phyloP scores from a whole-genome alignment of 2,329 filamentous ascomycete species.

The Aspergillus jensenii region DNA sequence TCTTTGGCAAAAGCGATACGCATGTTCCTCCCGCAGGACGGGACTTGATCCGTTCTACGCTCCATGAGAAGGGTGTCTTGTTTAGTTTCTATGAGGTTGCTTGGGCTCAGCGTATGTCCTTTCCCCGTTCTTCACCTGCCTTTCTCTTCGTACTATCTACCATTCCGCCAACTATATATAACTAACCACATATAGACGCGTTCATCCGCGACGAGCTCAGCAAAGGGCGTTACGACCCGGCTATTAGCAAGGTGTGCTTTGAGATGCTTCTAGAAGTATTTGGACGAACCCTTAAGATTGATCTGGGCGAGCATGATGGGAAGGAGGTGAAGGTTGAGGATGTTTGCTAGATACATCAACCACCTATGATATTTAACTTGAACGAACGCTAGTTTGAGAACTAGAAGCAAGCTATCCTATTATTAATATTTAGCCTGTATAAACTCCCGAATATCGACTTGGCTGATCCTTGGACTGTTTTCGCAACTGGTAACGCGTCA shows the following conservation, averaged over 20 bases:
- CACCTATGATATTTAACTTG: too few relatives aligned
- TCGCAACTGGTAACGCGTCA: too few relatives aligned
- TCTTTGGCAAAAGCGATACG: conserved; percentile 88
- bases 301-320: conserved; percentile 69
- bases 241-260: conserved; percentile 82
- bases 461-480: too few relatives aligned
- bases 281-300: conserved; percentile 71
- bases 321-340: conserved; percentile 66
- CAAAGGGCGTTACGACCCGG: conserved; percentile 91
- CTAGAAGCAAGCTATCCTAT: too few relatives aligned
- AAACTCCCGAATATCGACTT: too few relatives aligned
- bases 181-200: conserved; percentile 56
- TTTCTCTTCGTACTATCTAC: neutral
- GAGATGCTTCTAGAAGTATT: conserved; percentile 88
- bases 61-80: conserved; percentile 71
- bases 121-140: neutral
- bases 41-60: conserved; percentile 77
- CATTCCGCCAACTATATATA: neutral
- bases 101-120: conserved; percentile 74
- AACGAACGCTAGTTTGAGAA: too few relatives aligned
- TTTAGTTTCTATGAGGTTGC: conserved; percentile 87
- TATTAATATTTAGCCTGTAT: too few relatives aligned
- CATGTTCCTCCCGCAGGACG: conserved; percentile 82
- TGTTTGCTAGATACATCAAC: conserved; percentile 57
- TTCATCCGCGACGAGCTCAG: conserved; percentile 91